phyloP scores from a whole-genome alignment of 768 basidiomycete genomes.

The Kwoniella mangroviensis region DNA sequence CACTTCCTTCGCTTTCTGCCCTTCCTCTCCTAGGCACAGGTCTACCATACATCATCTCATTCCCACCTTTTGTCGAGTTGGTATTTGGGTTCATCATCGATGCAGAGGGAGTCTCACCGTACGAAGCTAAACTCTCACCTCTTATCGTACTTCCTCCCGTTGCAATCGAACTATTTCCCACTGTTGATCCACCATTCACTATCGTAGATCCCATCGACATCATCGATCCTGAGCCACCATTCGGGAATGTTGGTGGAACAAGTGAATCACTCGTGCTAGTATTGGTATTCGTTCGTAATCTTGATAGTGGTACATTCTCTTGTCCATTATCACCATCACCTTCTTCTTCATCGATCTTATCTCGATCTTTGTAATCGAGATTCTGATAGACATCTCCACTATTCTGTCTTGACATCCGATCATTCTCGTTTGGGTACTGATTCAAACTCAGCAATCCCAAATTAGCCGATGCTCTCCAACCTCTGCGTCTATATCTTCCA shows the following conservation, averaged over 20 bases:
- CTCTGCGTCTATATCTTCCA: constrained; percentile 40
- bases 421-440: constrained; percentile 5
- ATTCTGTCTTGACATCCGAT: constrained; percentile 24
- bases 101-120: constrained; percentile 22
- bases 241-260: background rate
- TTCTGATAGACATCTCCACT: constrained; percentile 5
- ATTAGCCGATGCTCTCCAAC: constrained; percentile 42
- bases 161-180: constrained; percentile 11
- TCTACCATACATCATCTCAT: constrained; percentile 23
- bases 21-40: constrained; percentile 12
- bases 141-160: constrained; percentile 18
- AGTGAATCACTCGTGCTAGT: constrained; percentile 8
- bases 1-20: constrained; percentile 24
- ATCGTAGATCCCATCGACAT: constrained; percentile 4
- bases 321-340: constrained; percentile 6
- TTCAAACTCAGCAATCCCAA: constrained; percentile 19
- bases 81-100: background rate
- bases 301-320: background rate
- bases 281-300: constrained; percentile 1
- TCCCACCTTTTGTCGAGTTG: background rate
- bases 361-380: background rate
- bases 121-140: constrained; percentile 27
- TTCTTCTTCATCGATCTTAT: constrained; percentile 24
- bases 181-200: constrained; percentile 9
- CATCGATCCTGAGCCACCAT: background rate